phyloP scores from a whole-genome alignment of 768 basidiomycete species.

The Strobilomyces confusus region DNA sequence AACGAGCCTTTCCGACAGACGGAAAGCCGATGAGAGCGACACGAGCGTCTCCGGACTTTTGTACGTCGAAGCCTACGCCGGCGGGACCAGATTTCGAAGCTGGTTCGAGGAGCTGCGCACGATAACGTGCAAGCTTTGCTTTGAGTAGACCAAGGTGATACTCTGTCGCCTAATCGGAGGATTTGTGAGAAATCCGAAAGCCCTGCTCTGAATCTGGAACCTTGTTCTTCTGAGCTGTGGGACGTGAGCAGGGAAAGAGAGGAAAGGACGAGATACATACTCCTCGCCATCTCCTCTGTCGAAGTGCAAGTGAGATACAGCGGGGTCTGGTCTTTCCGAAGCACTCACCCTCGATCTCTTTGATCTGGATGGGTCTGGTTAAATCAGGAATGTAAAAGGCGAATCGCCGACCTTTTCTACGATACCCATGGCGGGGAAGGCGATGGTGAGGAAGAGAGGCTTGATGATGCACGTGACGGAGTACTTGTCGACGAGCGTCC shows the following conservation, averaged over 20 bases:
- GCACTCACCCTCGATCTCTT: conserved; percentile 87
- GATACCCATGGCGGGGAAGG: conserved; percentile 69
- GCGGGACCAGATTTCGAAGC: conserved; percentile 74
- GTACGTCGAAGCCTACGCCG: conserved; percentile 87
- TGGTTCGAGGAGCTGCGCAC: conserved; percentile 93
- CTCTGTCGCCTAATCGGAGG: conserved; percentile 69
- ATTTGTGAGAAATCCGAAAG: conserved; percentile 9
- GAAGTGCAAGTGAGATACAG: conserved; percentile 4
- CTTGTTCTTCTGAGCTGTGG: conserved; percentile 91
- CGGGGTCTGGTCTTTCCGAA: neutral
- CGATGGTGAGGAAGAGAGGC: too few relatives aligned
- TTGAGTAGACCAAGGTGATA: conserved; percentile 92
- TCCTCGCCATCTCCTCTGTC: conserved; percentile 92
- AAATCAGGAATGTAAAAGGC: neutral
- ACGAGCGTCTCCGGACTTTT: conserved; percentile 83
- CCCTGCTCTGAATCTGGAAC: conserved; percentile 34
- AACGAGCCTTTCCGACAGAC: conserved; percentile 78
- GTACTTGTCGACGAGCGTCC: too few relatives aligned
- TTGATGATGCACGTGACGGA: neutral
- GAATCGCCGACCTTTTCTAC: conserved; percentile 75
- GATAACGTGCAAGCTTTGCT: conserved; percentile 91
- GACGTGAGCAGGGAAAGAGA: neutral
- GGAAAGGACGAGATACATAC: conserved; percentile 48
- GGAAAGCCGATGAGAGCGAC: conserved; percentile 95
- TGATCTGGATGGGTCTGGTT: conserved; percentile 56